Conservation (phyloP, 306 rosid genomes). For the Trifolium subterraneum region DNA sequence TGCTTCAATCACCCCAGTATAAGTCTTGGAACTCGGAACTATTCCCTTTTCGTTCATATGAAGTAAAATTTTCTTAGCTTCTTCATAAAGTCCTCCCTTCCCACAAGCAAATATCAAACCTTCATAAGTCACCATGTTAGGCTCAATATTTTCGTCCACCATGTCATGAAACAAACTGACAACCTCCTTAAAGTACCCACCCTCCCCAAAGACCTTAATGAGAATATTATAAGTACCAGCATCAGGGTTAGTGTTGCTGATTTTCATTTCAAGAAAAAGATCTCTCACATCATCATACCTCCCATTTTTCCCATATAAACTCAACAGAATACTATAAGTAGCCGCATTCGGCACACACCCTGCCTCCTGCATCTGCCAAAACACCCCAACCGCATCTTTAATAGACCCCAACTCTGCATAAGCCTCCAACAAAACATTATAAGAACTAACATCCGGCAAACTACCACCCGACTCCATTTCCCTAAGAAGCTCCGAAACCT, state of each 20-base stretch:
- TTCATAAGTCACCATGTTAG: slow-evolving; percentile 89
- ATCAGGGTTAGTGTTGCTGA: slow-evolving; percentile 85
- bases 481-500: slow-evolving; percentile 82
- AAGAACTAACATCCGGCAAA: slow-evolving; percentile 84
- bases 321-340: slow-evolving; percentile 81
- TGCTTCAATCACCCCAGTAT: slow-evolving; percentile 85
- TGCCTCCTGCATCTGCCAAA: slow-evolving; percentile 94
- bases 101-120: slow-evolving; percentile 95
- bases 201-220: slow-evolving; percentile 94
- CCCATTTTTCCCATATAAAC: slow-evolving; percentile 80
- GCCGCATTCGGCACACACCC: slow-evolving; percentile 82
- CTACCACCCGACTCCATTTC: slow-evolving; percentile 89
- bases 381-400: slow-evolving; percentile 76
- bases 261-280: slow-evolving; percentile 96
- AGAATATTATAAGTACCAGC: slow-evolving; percentile 89
- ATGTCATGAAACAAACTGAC: slow-evolving; percentile 96
- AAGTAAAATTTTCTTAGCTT: slow-evolving; percentile 78
- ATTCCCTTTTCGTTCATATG: slow-evolving; percentile 75
- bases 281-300: slow-evolving; percentile 90
- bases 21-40: slow-evolving; percentile 84
- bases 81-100: slow-evolving; percentile 87
- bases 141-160: slow-evolving; percentile 93
- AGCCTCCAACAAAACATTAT: slow-evolving; percentile 85
- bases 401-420: slow-evolving; percentile 71
- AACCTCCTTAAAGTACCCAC: slow-evolving; percentile 96